phyloP scores from a whole-genome alignment of 1,284 basidiomycete genomes.

The Microbotryomycetes sp. region DNA sequence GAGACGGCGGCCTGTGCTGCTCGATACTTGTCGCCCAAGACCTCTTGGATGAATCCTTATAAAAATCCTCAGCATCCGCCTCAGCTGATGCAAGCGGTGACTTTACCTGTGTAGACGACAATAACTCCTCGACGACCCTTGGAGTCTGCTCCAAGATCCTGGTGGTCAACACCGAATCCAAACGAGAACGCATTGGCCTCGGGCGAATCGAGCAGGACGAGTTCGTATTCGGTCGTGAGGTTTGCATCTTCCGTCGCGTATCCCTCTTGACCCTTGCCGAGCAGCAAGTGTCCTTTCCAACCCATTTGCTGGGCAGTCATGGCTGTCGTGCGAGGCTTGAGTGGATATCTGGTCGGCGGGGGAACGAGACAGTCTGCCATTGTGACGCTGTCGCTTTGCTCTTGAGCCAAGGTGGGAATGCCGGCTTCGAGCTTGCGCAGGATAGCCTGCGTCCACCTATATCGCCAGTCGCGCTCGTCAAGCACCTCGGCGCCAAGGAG shows the following conservation, averaged over 20 bases:
- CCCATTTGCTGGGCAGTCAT: not conserved
- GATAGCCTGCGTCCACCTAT: constrained; percentile 28
- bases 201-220: constrained; percentile 33
- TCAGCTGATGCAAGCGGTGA: not conserved
- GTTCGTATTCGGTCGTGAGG: constrained; percentile 26
- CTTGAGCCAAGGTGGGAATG: constrained; percentile 5
- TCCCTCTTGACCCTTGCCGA: constrained; percentile 2
- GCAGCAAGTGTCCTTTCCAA: constrained; percentile 13
- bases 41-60: constrained; percentile 34
- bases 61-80: not conserved
- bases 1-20: not conserved
- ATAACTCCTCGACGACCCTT: constrained; percentile 22
- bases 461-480: constrained; percentile 32
- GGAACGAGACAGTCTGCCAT: constrained; percentile 4
- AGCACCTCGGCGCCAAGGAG: constrained; percentile 34
- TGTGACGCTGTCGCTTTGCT: not conserved
- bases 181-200: constrained; percentile 36
- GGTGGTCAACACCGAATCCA: constrained; percentile 28
- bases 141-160: not conserved
- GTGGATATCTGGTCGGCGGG: constrained; percentile 15
- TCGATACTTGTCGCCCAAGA: constrained; percentile 17
- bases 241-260: not conserved
- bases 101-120: constrained; percentile 33
- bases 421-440: constrained; percentile 28
- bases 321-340: constrained; percentile 5